Evolutionary conservation across 768 basidiomycete species (phyloP), one percentile per base, ranked within the genome.

Genomic region (Coprinellus micaceus): DNA sequence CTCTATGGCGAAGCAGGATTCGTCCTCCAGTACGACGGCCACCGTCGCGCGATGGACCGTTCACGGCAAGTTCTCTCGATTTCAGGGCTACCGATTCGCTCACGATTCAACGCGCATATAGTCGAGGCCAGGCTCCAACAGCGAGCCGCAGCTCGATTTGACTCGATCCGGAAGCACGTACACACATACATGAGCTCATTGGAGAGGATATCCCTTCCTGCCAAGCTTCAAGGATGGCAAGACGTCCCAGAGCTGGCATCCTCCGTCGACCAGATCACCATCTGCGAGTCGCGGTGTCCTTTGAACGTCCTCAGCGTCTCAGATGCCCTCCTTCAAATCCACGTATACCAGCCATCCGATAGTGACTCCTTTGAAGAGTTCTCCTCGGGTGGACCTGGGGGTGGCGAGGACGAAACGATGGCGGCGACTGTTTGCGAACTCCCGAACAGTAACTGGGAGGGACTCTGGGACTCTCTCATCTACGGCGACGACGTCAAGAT

Each of bases 381-480:
- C 61, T 78, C 84, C 1, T 83, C 82, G 41, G 75, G 75, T n/a
- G 58, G 80, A 64, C 53, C 74, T 1, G 71, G 75, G 49, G 79
- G 79, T 26, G 89, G 89, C 21, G 89, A 86, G 43, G 85, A 88
- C 58, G 84, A 86, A 51, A 85, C 92, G 0, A 88, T 88, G 75
- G 92, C 96, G 11, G 97, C 95, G 1, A 89, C 82, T 56, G 87
- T 98, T 19, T 89, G 89, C 67, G 89, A 95, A 53, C 79, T 99
- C 45, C 97, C 97, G 1, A 89, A 87, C 59, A 69, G 77, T 59
- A 81, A 77, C 39, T 87, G 91, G 79, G 96, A 98, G 58, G 94
- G 96, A 1, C 73, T 98, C 15, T 98, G 97, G 97, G 89, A 88
- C 51, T 90, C 88, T 47, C 69, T 99, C 62, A 88, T 98, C 66